Conservation (phyloP, 1,284 basidiomycete genomes). For the Ganoderma boninense region DNA sequence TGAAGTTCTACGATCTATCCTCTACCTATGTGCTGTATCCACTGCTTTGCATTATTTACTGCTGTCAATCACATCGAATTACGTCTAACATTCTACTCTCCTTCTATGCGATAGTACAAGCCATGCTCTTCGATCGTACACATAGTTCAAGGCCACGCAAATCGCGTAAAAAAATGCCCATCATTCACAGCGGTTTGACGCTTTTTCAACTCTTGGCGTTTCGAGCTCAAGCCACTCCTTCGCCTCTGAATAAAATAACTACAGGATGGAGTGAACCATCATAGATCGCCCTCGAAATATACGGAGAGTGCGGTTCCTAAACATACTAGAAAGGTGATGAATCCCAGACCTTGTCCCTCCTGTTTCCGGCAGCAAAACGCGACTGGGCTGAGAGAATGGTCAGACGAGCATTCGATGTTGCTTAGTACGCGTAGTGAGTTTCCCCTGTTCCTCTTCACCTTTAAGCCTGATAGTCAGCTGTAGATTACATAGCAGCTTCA, state of each 20-base stretch:
- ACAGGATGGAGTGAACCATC: not conserved
- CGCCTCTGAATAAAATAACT: not conserved
- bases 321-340: not conserved
- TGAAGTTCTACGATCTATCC: constrained; percentile 9
- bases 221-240: not conserved
- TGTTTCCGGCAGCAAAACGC: not conserved
- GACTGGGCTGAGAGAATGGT: not conserved
- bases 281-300: not conserved
- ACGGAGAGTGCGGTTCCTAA: not conserved
- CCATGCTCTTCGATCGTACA: not conserved
- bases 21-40: constrained; percentile 3
- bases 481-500: not conserved
- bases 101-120: not conserved
- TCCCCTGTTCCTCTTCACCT: not conserved
- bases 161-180: not conserved
- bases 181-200: not conserved
- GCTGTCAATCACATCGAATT: constrained; percentile 1
- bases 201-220: not conserved
- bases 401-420: not conserved
- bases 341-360: not conserved
- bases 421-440: not conserved
- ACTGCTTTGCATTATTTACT: constrained; percentile 7
- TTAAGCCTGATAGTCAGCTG: not conserved
- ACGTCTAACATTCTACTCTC: not conserved
- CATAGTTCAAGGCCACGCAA: not conserved